Percentiles rank a stretch among this genome's conserved stretches.
These are phyloP conservation scores for Emergomyces africanus DNA, from an alignment of 2,329 filamentous ascomycete species.

Conservation along the genomic window DNA sequence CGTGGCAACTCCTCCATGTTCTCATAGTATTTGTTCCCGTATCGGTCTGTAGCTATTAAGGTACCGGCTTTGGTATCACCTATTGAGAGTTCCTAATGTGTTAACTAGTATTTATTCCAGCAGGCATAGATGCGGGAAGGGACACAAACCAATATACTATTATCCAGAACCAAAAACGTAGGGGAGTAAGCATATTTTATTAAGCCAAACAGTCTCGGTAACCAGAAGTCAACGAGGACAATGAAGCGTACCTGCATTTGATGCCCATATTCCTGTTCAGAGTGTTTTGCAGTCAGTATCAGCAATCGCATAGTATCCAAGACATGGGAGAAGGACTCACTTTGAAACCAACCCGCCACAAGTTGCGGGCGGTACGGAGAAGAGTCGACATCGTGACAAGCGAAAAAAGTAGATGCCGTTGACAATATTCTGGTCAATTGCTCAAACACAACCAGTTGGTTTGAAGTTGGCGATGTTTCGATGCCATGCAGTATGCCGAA, in stretches of 20 bases:
- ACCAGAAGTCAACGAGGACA: slow-evolving; percentile 10
- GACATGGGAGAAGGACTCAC: slow-evolving; percentile 33
- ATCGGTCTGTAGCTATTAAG: slow-evolving; percentile 72
- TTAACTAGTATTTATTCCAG: slow-evolving; percentile 1
- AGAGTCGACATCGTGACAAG: slow-evolving; percentile 72
- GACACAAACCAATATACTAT: slow-evolving; percentile 32
- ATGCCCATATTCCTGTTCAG: slow-evolving; percentile 66
- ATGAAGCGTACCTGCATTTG: slow-evolving; percentile 66
- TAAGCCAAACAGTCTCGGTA: slow-evolving; percentile 8
- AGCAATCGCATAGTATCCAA: slow-evolving; percentile 5
- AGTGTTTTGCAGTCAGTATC: slow-evolving; percentile 26
- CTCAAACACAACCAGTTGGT: not conserved
- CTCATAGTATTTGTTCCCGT: slow-evolving; percentile 97
- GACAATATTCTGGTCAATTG: not conserved
- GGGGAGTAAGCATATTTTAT: not conserved
- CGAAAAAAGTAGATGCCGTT: not conserved
- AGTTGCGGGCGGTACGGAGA: slow-evolving; percentile 69
- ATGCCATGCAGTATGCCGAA: slow-evolving; percentile 1
- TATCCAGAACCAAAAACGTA: slow-evolving; percentile 3
- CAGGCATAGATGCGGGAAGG: not conserved
- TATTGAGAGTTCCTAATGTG: slow-evolving; percentile 28
- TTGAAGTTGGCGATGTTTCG: not conserved
- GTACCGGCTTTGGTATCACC: slow-evolving; percentile 94
- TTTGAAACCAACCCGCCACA: slow-evolving; percentile 81
- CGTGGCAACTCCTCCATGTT: slow-evolving; percentile 85